Evolutionary conservation across 2,329 filamentous ascomycete species (phyloP), one percentile per base, ranked within the genome.

Genomic region (Penicillium sp.): DNA sequence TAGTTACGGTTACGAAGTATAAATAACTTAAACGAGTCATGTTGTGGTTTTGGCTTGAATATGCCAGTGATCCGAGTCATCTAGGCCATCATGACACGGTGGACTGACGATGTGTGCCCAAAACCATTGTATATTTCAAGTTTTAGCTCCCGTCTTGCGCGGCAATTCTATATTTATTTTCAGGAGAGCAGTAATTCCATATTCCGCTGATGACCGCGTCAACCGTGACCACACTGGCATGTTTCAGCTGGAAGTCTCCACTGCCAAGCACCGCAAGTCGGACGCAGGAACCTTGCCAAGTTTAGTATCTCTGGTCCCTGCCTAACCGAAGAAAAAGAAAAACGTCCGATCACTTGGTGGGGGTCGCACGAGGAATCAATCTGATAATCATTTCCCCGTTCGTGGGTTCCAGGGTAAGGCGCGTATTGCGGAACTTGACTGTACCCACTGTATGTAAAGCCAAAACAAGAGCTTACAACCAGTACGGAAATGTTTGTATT

Each of bases 351-450:
- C 8, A 23, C 26, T 8, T 19, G 11, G 16, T 26, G 39, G 28
- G 23, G 23, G 26, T 33, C 19, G 42, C 26, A 31, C 28, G 18
- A 31, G 10, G 42, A 31, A 45, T 45, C 42, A 29, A 45, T 45
- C 42, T 31, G 42, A 45, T 45, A 45, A 45, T 45, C 42, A 45
- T 29, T 45, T 29, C 42, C 40, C 42, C 42, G 42, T 45, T 45
- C 42, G 42, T 45, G 42, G 26, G 14, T 45, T 28, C 5, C n/a
- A 5, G 40, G 24, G 13, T 42, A 16, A 21, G 14, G 26, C 42
- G 40, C 40, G 40, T 28, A 43, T 16, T 43, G 40, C 42, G 42
- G 42, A n/a, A n/a, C n/a, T n/a, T n/a, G n/a, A n/a, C n/a, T n/a
- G n/a, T n/a, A n/a, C n/a, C n/a, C n/a, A n/a, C n/a, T n/a, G n/a